Evolutionary conservation across 306 rosid genomes (phyloP).

Genomic region (Fragaria ananassa): DNA sequence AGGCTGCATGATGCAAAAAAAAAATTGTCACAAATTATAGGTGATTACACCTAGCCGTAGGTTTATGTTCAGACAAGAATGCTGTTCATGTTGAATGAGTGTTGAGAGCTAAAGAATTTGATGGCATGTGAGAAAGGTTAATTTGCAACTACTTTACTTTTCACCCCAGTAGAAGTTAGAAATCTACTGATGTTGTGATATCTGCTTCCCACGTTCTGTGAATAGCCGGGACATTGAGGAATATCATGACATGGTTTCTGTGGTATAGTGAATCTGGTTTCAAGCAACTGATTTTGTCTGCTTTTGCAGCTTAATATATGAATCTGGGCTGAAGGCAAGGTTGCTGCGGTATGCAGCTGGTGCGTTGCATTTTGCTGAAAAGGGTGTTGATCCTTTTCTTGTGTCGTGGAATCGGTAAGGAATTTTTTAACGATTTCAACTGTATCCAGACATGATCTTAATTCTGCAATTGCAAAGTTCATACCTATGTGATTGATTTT

Average conservation of each 20-base stretch:
- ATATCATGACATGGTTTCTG: constrained; percentile 4
- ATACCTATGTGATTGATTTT: constrained; percentile 18
- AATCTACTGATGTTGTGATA: constrained; percentile 6
- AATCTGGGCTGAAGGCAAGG: constrained; percentile 91
- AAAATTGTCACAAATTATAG: neutral
- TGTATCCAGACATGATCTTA: neutral
- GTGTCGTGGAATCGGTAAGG: constrained; percentile 97
- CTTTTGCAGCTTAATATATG: constrained; percentile 75
- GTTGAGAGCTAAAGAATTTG: constrained; percentile 56
- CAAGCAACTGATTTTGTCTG: constrained; percentile 11
- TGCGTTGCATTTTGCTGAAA: constrained; percentile 87
- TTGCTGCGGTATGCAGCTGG: constrained; percentile 77
- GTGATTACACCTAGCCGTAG: neutral
- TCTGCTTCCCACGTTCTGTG: neutral
- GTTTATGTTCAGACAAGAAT: neutral
- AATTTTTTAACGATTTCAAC: constrained; percentile 3
- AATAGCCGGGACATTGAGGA: neutral
- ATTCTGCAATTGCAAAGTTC: neutral
- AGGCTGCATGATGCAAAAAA: neutral
- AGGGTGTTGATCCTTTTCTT: constrained; percentile 87
- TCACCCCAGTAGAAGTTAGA: constrained; percentile 19
- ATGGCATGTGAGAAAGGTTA: constrained; percentile 98
- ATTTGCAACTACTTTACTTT: constrained; percentile 19
- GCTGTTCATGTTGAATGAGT: neutral
- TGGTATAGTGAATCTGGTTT: neutral